Evolutionary conservation across 1,284 basidiomycete species (phyloP).

Genomic region (Trichosporon ovoides): DNA sequence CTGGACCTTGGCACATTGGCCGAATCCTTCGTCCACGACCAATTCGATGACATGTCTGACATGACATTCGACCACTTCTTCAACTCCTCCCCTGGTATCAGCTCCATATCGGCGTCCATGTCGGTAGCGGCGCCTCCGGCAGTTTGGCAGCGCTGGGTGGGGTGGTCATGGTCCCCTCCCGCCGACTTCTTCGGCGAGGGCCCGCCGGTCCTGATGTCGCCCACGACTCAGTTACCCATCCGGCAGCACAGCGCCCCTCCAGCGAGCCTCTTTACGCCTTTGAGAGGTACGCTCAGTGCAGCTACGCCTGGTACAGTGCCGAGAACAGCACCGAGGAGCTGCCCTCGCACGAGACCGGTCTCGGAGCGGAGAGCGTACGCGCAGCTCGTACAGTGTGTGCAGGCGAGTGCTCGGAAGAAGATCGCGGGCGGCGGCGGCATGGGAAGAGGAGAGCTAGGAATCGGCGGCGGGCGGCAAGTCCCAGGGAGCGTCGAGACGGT

Average conservation of each 20-base stretch:
- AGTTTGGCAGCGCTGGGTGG: slow-evolving; percentile 24
- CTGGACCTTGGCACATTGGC: slow-evolving; percentile 22
- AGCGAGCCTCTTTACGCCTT: slow-evolving; percentile 13
- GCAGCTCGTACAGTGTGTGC: slow-evolving; percentile 22
- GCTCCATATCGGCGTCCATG: neutral
- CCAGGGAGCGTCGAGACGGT: slow-evolving; percentile 11
- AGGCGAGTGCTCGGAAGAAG: slow-evolving; percentile 23
- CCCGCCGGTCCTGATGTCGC: neutral
- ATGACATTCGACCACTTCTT: slow-evolving; percentile 27
- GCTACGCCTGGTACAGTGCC: slow-evolving; percentile 13
- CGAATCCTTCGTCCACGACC: slow-evolving; percentile 16
- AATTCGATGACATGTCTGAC: slow-evolving; percentile 11
- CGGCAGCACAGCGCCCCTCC: slow-evolving; percentile 12
- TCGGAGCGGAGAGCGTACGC: slow-evolving; percentile 22
- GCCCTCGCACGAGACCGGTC: slow-evolving; percentile 19
- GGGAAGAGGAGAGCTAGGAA: too few relatives aligned
- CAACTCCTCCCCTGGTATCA: slow-evolving; percentile 8
- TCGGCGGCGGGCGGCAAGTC: neutral
- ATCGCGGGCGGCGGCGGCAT: slow-evolving; percentile 1
- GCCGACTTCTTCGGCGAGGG: slow-evolving; percentile 22
- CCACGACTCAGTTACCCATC: neutral
- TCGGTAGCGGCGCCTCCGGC: neutral
- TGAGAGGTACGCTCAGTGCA: neutral
- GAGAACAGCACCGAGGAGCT: slow-evolving; percentile 19
- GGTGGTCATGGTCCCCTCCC: slow-evolving; percentile 26